These are phyloP conservation scores for Parastagonospora nodorum DNA, from an alignment of 2,329 filamentous ascomycete genomes.

Conservation along the genomic window DNA sequence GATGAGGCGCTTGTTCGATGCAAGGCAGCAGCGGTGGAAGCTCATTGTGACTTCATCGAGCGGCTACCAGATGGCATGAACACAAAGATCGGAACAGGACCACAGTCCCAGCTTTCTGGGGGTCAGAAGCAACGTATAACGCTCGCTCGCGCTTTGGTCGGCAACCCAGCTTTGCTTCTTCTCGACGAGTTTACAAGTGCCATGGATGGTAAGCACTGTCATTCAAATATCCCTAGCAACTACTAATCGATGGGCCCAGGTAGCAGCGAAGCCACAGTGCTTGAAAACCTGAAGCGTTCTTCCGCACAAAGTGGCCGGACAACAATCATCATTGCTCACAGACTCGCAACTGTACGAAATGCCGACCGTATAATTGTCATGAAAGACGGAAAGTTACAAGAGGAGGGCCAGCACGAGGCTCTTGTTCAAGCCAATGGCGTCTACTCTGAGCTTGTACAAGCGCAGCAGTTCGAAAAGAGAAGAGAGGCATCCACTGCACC, in stretches of 20 bases:
- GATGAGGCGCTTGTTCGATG: slow-evolving; percentile 53
- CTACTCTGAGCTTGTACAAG: slow-evolving; percentile 40
- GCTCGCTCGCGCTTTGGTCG: slow-evolving; percentile 43
- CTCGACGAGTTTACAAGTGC: slow-evolving; percentile 47
- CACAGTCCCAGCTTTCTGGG: slow-evolving; percentile 43
- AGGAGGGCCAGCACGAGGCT: slow-evolving; percentile 39
- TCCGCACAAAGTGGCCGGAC: slow-evolving; percentile 35
- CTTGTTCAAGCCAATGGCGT: slow-evolving; percentile 33
- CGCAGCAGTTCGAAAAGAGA: slow-evolving; percentile 43
- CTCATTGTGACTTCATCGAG: slow-evolving; percentile 54
- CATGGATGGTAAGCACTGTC: slow-evolving; percentile 20
- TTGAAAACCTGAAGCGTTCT: slow-evolving; percentile 37
- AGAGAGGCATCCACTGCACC: slow-evolving; percentile 22
- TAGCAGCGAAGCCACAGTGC: slow-evolving; percentile 38
- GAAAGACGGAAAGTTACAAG: slow-evolving; percentile 37
- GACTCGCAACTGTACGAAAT: slow-evolving; percentile 44
- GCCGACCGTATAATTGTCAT: slow-evolving; percentile 46
- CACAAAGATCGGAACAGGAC: slow-evolving; percentile 39
- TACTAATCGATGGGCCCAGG: background rate
- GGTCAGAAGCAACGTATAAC: slow-evolving; percentile 48
- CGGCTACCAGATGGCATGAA: slow-evolving; percentile 42
- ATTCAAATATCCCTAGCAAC: background rate
- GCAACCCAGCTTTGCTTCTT: slow-evolving; percentile 39
- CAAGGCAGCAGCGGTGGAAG: slow-evolving; percentile 57
- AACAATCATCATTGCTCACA: slow-evolving; percentile 45